These are phyloP conservation scores for Gossypium schwendimanii DNA, from an alignment of 441 rosid genomes.

Conservation along the genomic window DNA sequence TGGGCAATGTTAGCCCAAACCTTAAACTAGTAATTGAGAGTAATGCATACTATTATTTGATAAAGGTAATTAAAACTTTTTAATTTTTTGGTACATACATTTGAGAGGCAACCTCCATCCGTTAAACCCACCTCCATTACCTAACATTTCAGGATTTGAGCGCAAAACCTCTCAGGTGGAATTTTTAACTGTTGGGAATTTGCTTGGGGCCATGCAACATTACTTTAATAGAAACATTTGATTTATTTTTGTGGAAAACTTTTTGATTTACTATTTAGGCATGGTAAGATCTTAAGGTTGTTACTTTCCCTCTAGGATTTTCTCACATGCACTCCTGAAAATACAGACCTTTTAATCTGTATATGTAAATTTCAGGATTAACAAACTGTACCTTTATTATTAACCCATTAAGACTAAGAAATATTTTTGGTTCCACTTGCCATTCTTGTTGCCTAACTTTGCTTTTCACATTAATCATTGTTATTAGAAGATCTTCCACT, in stretches of 20 bases:
- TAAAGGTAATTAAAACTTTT: background rate
- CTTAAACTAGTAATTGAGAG: background rate
- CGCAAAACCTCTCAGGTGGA: background rate
- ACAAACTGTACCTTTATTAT: constrained; percentile 5
- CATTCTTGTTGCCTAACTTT: constrained; percentile 7
- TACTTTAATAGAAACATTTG: background rate
- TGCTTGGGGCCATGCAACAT: background rate
- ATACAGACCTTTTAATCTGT: background rate
- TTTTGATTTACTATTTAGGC: background rate
- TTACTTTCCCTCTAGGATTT: constrained; percentile 1
- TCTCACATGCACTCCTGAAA: background rate
- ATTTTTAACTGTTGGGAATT: background rate
- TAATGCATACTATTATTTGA: background rate
- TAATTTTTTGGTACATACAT: background rate
- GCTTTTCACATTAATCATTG: background rate
- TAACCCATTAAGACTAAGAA: background rate
- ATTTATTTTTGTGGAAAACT: background rate
- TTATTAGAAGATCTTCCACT: constrained; percentile 5
- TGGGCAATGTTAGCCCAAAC: background rate
- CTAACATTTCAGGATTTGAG: background rate
- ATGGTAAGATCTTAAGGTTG: background rate
- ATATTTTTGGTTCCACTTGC: background rate
- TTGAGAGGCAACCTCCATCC: background rate
- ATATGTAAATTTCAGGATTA: background rate
- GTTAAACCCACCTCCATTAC: background rate